These are phyloP conservation scores for Xylaria telfairii DNA, from an alignment of 495 filamentous ascomycete species.

Conservation along the genomic window DNA sequence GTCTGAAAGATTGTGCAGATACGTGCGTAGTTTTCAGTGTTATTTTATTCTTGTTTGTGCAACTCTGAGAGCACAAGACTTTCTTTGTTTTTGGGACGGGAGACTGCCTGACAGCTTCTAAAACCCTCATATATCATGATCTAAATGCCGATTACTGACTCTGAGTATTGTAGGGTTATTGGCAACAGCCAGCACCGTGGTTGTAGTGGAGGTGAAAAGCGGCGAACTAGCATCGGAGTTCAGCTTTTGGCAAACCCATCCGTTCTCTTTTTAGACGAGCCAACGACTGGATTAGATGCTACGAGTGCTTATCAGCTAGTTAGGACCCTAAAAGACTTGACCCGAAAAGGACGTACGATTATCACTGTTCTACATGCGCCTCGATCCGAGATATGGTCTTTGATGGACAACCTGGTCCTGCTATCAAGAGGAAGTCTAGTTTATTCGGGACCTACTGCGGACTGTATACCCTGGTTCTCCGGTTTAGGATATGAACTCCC, in stretches of 20 bases:
- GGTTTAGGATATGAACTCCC: conserved; percentile 62
- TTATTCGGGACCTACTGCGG: conserved; percentile 63
- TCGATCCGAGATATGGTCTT: not conserved
- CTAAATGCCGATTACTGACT: too few species aligned
- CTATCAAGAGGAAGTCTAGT: conserved; percentile 66
- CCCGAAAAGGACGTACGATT: conserved; percentile 70
- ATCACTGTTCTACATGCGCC: conserved; percentile 69
- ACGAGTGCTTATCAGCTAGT: conserved; percentile 78
- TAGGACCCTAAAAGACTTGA: conserved; percentile 68
- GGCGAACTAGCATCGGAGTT: conserved; percentile 74
- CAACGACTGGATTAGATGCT: conserved; percentile 76
- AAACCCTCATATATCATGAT: too few species aligned
- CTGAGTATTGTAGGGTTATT: too few species aligned
- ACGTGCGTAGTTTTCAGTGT: conserved; percentile 70
- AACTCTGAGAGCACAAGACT: too few species aligned
- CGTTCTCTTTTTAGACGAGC: conserved; percentile 76
- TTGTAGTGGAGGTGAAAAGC: conserved; percentile 78
- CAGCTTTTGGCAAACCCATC: conserved; percentile 78
- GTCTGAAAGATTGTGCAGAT: conserved; percentile 75
- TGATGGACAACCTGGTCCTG: conserved; percentile 62
- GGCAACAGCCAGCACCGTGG: conserved; percentile 71
- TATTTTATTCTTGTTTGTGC: too few species aligned
- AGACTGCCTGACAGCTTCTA: too few species aligned
- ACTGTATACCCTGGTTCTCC: conserved; percentile 65
- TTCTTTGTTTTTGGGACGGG: too few species aligned